Conservation (phyloP, 148 eudicot species). For the Amaranthus cruentus region DNA sequence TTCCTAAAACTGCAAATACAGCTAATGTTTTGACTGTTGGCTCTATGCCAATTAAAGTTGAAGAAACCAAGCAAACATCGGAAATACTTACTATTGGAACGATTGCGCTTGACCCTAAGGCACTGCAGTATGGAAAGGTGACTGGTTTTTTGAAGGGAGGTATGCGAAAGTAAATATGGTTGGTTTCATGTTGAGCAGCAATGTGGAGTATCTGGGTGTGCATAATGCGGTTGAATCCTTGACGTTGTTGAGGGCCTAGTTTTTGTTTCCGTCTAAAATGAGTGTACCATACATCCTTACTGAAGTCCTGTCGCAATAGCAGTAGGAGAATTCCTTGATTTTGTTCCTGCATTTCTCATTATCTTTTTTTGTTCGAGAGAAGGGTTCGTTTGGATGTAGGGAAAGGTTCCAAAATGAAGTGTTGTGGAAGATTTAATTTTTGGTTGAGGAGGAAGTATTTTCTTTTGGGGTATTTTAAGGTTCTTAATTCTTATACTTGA, state of each 20-base stretch:
- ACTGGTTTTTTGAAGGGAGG: constrained; percentile 28
- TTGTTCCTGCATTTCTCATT: background rate
- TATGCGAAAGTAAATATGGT: constrained; percentile 14
- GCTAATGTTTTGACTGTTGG: constrained; percentile 64
- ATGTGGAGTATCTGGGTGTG: constrained; percentile 9
- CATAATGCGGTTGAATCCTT: background rate
- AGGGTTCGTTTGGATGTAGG: background rate
- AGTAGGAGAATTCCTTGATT: background rate
- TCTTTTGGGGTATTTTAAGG: constrained; percentile 1
- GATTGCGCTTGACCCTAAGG: constrained; percentile 76
- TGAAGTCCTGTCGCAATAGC: constrained; percentile 11
- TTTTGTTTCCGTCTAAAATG: constrained; percentile 14
- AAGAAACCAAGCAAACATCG: constrained; percentile 40
- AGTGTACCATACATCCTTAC: constrained; percentile 2
- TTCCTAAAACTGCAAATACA: constrained; percentile 14
- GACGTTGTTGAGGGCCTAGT: constrained; percentile 1
- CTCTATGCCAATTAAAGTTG: constrained; percentile 68
- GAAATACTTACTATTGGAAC: constrained; percentile 71
- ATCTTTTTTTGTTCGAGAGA: background rate
- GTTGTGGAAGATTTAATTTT: background rate
- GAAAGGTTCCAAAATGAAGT: background rate
- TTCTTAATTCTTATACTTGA: background rate
- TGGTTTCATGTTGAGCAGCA: background rate
- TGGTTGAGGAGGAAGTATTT: background rate
- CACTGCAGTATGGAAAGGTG: constrained; percentile 38